Evolutionary conservation across 805 yeast genomes (phyloP), one percentile per base, ranked within the genome.

Genomic region (Saccharomycopsis capsularis): DNA sequence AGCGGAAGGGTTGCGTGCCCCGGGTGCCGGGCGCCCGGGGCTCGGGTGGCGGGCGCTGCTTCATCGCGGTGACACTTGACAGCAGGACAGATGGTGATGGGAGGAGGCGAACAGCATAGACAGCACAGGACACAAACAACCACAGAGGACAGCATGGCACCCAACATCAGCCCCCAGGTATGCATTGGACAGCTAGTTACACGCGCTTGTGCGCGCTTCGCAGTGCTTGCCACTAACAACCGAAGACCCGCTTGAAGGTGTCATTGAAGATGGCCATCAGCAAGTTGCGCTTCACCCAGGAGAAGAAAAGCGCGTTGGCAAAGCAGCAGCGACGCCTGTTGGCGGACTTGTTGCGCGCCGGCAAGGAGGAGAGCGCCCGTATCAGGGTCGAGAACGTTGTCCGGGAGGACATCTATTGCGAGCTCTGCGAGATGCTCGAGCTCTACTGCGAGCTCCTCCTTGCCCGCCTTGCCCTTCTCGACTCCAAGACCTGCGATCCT

Each of bases 331-430:
- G 95, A 44, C 68, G 90, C 51, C 74, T 71, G 46, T 75, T 72
- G 62, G 95, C 95, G 2, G 89, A 84, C 42, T 67, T 87, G 9
- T 67, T 88, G 45, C 69, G 74, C 6, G 71, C 69, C 39, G 88
- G 87, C 4, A 87, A 85, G 59, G 90, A 86, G 54, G 81, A 82
- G 44, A 85, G 89, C 57, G 96, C 96, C 9, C 75, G 75, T 48
- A 87, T 87, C 49, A 66, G 95, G 44, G 91, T 86, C 2, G 96
- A 88, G 61, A 84, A 85, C 57, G 77, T 88, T 49, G 85, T 89
- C 29, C 73, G 90, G 32, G 91, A 86, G 56, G 96, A 88, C 60
- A 77, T 85, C 29, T 78, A 81, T 58, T 76, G 85, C 21, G 96
- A 88, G 65, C 68, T 88, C 22, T 67, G 88, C 46, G 96, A 89